A percentile compares a stretch with the other conserved stretches of the same genome.
Conservation (phyloP, 768 basidiomycete species). For the Xerocomellus intermedius region DNA sequence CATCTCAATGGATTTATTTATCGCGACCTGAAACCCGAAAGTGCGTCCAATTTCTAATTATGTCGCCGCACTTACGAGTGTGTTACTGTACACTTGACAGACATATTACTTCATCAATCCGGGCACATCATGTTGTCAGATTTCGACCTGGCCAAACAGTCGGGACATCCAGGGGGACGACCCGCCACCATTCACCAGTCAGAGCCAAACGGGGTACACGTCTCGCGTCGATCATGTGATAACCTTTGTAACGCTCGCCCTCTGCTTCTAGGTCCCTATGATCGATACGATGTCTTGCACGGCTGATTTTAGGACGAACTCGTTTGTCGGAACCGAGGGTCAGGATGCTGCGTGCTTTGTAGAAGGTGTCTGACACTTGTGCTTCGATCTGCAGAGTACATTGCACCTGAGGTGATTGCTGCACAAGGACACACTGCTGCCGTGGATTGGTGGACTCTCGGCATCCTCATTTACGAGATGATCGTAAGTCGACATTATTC, state of each 20-base stretch:
- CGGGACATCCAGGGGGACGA: conserved; percentile 77
- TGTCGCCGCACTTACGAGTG: conserved; percentile 4
- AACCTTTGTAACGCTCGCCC: conserved; percentile 3
- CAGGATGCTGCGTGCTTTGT: conserved; percentile 26
- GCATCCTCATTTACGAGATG: conserved; percentile 99
- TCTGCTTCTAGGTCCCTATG: conserved; percentile 66
- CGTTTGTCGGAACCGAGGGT: conserved; percentile 99
- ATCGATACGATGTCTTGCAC: conserved; percentile 98
- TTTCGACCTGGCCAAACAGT: conserved; percentile 98
- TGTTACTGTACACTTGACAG: conserved; percentile 40
- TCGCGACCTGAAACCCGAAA: conserved; percentile 98
- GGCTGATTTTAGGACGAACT: conserved; percentile 96
- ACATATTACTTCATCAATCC: conserved; percentile 95
- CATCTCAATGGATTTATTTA: conserved; percentile 99
- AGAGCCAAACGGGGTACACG: conserved; percentile 82
- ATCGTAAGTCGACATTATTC: conserved; percentile 65
- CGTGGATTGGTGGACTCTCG: conserved; percentile 99
- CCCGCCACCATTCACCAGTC: conserved; percentile 85
- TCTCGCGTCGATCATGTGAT: conserved; percentile 6
- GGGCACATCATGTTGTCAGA: conserved; percentile 99
- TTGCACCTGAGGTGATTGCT: conserved; percentile 97
- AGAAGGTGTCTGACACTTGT: conserved; percentile 16
- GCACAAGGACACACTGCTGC: conserved; percentile 96
- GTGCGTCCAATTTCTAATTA: conserved; percentile 50
- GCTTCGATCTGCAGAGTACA: conserved; percentile 71